Base-by-base conservation (phyloP, 2,329 filamentous ascomycete genomes). In the Trichoderma hamatum region DNA sequence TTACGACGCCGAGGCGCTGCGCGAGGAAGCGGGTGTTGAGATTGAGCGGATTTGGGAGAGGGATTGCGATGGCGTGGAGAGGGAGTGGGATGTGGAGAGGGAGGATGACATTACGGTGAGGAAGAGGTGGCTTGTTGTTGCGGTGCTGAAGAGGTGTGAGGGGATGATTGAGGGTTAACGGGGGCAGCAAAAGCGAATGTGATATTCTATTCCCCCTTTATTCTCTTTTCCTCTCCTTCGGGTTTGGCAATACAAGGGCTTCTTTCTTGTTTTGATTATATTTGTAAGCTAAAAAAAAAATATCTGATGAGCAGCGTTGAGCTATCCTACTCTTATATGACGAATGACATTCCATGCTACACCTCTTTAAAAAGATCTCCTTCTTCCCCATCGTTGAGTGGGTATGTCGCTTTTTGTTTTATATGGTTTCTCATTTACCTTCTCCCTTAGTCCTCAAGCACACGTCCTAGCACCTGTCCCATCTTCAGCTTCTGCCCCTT, bases 401-500 rank as follows among this genome's bases (percentile, higher is more conserved):
- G 13, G 34, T 32, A 28, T 2, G 39, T 9, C 7, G 16, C 19
- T 43, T 43, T 43, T 39, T 43, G 11, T 21, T 32, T 19, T 54
- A 1, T n/a, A 64, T 11, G 26, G 16, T 28, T 43, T 16, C 21
- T 39, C 21, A 24, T 46, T 11, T 11, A 30, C 5, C 5, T 16
- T 5, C 36, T 5, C 52, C 32, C 3, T 19, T 46, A 67, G 2
- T 51, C 51, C 24, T 60, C 66, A 30, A 63, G 49, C 51, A 97
- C 90, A 76, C 86, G 89, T 1, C 95, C 96, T 70, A 99, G 79
- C 9, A 91, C 89, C 82, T 99, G 86, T 3, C 96, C 96, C 82
- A 98, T 91, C 82, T 94, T 94, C 71, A 99, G 88, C 74, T 85
- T 92, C 82, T 95, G 92, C 0, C 95, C 96, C 80, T 93, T 93